Conservation (phyloP, 2,329 filamentous ascomycete genomes). For the Escovopsis sp. region DNA sequence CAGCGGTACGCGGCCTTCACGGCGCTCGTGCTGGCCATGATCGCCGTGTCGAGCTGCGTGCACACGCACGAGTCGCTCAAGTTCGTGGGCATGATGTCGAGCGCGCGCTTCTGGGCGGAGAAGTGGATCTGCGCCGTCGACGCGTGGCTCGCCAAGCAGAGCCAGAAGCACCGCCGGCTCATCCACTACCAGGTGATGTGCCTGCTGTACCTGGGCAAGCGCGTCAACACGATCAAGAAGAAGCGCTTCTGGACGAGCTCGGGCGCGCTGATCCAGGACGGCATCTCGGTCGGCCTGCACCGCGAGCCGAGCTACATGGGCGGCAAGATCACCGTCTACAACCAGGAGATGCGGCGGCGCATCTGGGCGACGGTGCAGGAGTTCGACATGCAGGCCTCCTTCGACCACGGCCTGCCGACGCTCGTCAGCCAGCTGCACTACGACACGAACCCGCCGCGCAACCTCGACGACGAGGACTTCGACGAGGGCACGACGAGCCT, state of each 20-base stretch:
- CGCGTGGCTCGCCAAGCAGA: slow-evolving; percentile 37
- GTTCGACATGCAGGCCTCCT: slow-evolving; percentile 46
- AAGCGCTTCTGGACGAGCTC: slow-evolving; percentile 47
- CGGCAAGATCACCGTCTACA: slow-evolving; percentile 40
- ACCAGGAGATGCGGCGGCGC: slow-evolving; percentile 45
- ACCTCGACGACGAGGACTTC: slow-evolving; percentile 43
- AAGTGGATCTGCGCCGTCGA: slow-evolving; percentile 42
- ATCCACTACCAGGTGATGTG: slow-evolving; percentile 47
- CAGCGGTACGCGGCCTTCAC: slow-evolving; percentile 38
- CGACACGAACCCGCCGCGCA: slow-evolving; percentile 38
- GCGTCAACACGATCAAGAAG: slow-evolving; percentile 48
- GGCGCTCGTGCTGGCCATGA: slow-evolving; percentile 42
- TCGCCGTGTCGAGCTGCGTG: slow-evolving; percentile 42
- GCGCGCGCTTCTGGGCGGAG: slow-evolving; percentile 37
- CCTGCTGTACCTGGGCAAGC: slow-evolving; percentile 43
- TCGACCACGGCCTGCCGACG: slow-evolving; percentile 44
- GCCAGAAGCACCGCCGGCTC: slow-evolving; percentile 44
- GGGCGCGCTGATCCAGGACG: slow-evolving; percentile 40
- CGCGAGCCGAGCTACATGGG: slow-evolving; percentile 41
- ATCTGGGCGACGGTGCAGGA: slow-evolving; percentile 47
- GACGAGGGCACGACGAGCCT: slow-evolving; percentile 35
- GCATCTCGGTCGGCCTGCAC: slow-evolving; percentile 42
- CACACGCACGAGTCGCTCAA: slow-evolving; percentile 35
- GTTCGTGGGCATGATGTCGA: slow-evolving; percentile 43
- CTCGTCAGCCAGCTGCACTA: slow-evolving; percentile 40